Evolutionary conservation across 2,329 filamentous ascomycete species (phyloP).

Genomic region (Alternaria brassicae): DNA sequence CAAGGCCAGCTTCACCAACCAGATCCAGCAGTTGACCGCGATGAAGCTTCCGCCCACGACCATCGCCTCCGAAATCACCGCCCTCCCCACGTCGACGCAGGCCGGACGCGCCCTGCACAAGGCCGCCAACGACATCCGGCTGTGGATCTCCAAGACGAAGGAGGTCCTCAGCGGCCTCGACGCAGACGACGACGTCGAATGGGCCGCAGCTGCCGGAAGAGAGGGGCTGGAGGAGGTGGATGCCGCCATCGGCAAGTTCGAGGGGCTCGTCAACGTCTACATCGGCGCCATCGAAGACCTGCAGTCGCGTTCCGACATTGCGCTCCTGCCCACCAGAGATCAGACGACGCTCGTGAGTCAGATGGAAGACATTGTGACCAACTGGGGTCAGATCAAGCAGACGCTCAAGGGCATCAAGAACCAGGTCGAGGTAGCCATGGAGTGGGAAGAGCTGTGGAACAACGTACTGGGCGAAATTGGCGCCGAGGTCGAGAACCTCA

Average conservation of each 20-base stretch:
- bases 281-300: constrained; percentile 92
- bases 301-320: constrained; percentile 79
- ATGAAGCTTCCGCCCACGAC: constrained; percentile 87
- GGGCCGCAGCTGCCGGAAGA: constrained; percentile 86
- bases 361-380: constrained; percentile 85
- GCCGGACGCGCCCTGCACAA: constrained; percentile 83
- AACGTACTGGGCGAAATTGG: constrained; percentile 92
- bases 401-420: constrained; percentile 81
- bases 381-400: constrained; percentile 83
- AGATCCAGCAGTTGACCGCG: constrained; percentile 89
- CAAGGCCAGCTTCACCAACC: constrained; percentile 88
- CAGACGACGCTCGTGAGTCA: constrained; percentile 79
- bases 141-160: constrained; percentile 91
- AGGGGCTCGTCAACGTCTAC: constrained; percentile 89
- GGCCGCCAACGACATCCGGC: constrained; percentile 88
- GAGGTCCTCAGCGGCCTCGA: constrained; percentile 89
- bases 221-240: constrained; percentile 76
- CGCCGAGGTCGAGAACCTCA: constrained; percentile 81
- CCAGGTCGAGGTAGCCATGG: constrained; percentile 96
- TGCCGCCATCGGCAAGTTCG: constrained; percentile 79
- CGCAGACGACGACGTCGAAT: constrained; percentile 96
- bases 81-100: constrained; percentile 83
- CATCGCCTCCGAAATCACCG: constrained; percentile 80
- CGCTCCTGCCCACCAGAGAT: constrained; percentile 71
- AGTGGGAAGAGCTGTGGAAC: constrained; percentile 98